A percentile compares a stretch with the other conserved stretches of the same genome.
phyloP scores from a whole-genome alignment of 2,329 filamentous ascomycete genomes.

The Bretziella fagacearum region DNA sequence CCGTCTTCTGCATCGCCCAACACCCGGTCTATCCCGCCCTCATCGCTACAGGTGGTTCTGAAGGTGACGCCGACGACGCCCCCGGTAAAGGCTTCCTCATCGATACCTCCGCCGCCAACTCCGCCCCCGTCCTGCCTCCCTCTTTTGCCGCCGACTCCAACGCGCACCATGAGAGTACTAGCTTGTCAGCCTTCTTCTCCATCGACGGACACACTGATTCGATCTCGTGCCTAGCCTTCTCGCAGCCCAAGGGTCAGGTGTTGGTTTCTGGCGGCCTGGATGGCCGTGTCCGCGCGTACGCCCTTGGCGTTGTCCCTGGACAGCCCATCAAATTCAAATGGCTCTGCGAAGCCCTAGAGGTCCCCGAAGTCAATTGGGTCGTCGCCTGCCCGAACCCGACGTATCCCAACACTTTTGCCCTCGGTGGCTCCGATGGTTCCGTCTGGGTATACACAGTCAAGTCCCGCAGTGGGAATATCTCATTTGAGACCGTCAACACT shows the following conservation, averaged over 20 bases:
- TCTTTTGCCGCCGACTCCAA: slow-evolving; percentile 58
- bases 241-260: slow-evolving; percentile 65
- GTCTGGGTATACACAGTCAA: slow-evolving; percentile 94
- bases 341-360: slow-evolving; percentile 67
- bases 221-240: slow-evolving; percentile 74
- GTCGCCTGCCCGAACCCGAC: slow-evolving; percentile 51
- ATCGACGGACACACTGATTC: slow-evolving; percentile 87
- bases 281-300: slow-evolving; percentile 60
- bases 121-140: slow-evolving; percentile 53
- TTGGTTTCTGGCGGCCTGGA: slow-evolving; percentile 78
- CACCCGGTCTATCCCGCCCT: slow-evolving; percentile 66
- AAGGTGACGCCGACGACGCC: slow-evolving; percentile 39
- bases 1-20: slow-evolving; percentile 86
- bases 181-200: slow-evolving; percentile 49
- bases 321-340: slow-evolving; percentile 39
- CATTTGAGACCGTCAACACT: slow-evolving; percentile 70
- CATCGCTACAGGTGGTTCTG: slow-evolving; percentile 69
- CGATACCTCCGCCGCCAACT: slow-evolving; percentile 48
- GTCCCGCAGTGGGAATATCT: slow-evolving; percentile 36
- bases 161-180: slow-evolving; percentile 31
- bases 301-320: slow-evolving; percentile 29
- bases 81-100: slow-evolving; percentile 74
- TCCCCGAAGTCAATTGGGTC: slow-evolving; percentile 91
- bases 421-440: slow-evolving; percentile 78
- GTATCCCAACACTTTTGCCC: slow-evolving; percentile 64